Conservation (phyloP, 1,284 basidiomycete species). For the Pyrrhoderma noxium region DNA sequence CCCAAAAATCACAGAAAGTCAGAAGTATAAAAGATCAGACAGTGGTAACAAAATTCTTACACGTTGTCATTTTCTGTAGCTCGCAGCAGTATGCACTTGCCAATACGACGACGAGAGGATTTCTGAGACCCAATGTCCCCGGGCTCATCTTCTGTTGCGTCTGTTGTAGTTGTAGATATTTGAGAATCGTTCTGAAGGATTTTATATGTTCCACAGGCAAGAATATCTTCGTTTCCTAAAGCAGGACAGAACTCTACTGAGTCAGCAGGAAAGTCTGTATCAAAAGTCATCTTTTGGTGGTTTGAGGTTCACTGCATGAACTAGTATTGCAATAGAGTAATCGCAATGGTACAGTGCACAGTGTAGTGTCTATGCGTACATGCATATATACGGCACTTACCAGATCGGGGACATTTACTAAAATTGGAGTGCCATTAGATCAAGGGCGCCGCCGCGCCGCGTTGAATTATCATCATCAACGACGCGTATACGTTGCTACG, state of each 20-base stretch:
- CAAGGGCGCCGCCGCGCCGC: not conserved
- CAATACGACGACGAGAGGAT: conserved; percentile 37
- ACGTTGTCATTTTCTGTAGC: conserved; percentile 22
- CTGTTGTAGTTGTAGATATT: no score
- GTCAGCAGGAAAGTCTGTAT: conserved; percentile 84
- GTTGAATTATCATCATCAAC: not conserved
- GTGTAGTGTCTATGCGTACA: no score
- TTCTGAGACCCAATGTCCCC: conserved; percentile 5
- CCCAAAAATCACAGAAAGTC: no score
- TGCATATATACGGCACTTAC: no score
- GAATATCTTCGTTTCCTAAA: conserved; percentile 47
- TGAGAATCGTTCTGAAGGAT: conserved; percentile 37
- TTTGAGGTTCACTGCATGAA: not conserved
- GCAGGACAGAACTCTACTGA: conserved; percentile 85
- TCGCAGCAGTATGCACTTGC: conserved; percentile 66
- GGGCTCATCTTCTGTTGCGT: conserved; percentile 20
- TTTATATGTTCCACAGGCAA: conserved; percentile 88
- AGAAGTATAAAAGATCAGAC: conserved; percentile 1
- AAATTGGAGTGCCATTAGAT: not conserved
- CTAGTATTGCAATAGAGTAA: no score
- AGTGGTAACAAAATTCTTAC: not conserved
- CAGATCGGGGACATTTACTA: not conserved
- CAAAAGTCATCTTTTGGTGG: conserved; percentile 34
- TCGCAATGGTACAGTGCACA: no score
- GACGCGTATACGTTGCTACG: not conserved